These are phyloP conservation scores for Termitomyces sp. DNA, from an alignment of 1,284 basidiomycete genomes.

Conservation along the genomic window DNA sequence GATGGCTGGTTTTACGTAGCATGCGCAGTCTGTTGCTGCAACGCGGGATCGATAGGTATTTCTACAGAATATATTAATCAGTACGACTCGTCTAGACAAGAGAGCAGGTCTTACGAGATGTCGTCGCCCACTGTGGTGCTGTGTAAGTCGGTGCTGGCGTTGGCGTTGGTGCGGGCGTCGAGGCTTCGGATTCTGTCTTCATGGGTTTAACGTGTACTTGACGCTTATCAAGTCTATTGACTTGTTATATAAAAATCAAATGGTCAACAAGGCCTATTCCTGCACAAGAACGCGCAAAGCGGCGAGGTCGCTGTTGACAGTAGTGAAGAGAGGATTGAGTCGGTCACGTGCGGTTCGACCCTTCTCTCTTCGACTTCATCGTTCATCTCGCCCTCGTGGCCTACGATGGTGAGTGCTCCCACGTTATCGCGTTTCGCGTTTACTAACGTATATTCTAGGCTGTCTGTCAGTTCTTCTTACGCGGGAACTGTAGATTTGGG, in stretches of 20 bases:
- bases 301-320: neutral
- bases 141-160: slow-evolving; percentile 30
- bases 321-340: neutral
- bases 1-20: slow-evolving; percentile 34
- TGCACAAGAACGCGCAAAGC: neutral
- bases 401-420: slow-evolving; percentile 9
- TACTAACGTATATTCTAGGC: slow-evolving; percentile 19
- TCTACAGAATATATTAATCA: slow-evolving; percentile 27
- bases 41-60: slow-evolving; percentile 65
- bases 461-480: slow-evolving; percentile 60
- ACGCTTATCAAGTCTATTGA: neutral
- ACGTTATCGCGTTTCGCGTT: neutral
- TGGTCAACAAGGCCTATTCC: neutral
- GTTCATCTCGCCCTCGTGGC: neutral
- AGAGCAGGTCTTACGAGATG: slow-evolving; percentile 23
- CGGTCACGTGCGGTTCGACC: slow-evolving; percentile 3
- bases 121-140: slow-evolving; percentile 30
- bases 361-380: neutral
- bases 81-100: neutral
- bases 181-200: slow-evolving; percentile 20
- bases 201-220: slow-evolving; percentile 1
- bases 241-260: neutral
- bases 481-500: slow-evolving; percentile 69
- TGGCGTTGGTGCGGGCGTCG: slow-evolving; percentile 9
- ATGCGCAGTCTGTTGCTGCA: slow-evolving; percentile 49